Percentiles rank a stretch among this genome's conserved stretches.
These are phyloP conservation scores for Termitomyces sp. DNA, from an alignment of 768 basidiomycete species.

Conservation along the genomic window DNA sequence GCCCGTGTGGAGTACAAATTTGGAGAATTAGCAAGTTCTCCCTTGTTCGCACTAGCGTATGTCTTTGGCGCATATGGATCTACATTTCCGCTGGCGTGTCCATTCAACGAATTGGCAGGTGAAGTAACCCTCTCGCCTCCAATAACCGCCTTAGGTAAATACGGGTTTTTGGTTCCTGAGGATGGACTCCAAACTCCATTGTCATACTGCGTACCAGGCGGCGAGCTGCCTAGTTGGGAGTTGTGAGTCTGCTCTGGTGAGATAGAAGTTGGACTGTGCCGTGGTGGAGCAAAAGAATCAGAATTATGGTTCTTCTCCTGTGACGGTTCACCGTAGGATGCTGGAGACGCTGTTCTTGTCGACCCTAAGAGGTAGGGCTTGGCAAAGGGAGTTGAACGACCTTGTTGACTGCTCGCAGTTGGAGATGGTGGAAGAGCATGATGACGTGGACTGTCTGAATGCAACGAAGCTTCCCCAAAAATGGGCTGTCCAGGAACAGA, in stretches of 20 bases:
- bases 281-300: not conserved
- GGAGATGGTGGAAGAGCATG: constrained; percentile 13
- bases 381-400: constrained; percentile 7
- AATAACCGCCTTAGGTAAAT: constrained; percentile 4
- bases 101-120: constrained; percentile 3
- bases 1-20: constrained; percentile 15
- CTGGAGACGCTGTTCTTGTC: constrained; percentile 7
- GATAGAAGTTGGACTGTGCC: not conserved
- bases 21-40: constrained; percentile 27
- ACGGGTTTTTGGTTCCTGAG: not conserved
- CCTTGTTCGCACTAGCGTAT: constrained; percentile 17
- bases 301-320: constrained; percentile 1
- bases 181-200: constrained; percentile 3
- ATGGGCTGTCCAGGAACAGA: not conserved
- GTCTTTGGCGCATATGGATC: constrained; percentile 33
- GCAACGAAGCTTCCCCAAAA: not conserved
- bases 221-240: constrained; percentile 5
- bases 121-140: constrained; percentile 5
- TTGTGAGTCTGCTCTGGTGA: not conserved
- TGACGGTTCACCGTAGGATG: constrained; percentile 1
- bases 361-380: not conserved
- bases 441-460: constrained; percentile 8
- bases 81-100: no score
- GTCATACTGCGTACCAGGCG: not conserved
- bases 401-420: not conserved